phyloP scores from a whole-genome alignment of 257 asterid species.

The Lycium ferocissimum region DNA sequence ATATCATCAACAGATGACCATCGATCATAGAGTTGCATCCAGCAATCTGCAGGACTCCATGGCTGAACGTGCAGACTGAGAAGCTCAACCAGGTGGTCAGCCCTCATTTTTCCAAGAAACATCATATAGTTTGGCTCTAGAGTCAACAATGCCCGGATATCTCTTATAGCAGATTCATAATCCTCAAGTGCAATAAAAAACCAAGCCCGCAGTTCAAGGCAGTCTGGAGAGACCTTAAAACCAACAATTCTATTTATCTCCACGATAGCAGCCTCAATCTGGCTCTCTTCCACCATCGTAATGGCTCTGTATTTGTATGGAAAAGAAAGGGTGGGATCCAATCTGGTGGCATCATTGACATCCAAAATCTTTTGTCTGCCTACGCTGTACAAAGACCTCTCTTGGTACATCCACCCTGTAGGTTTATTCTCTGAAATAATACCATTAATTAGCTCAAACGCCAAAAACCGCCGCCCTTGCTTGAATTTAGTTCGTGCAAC shows the following conservation, averaged over 20 bases:
- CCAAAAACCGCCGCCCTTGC: slow-evolving; percentile 48
- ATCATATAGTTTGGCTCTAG: slow-evolving; percentile 55
- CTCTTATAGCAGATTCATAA: slow-evolving; percentile 55
- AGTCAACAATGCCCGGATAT: slow-evolving; percentile 53
- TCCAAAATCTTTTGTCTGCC: slow-evolving; percentile 50
- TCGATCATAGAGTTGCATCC: slow-evolving; percentile 58
- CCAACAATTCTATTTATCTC: slow-evolving; percentile 53
- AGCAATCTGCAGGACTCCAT: slow-evolving; percentile 66
- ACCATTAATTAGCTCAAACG: slow-evolving; percentile 47
- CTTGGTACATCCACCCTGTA: slow-evolving; percentile 61
- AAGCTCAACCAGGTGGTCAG: slow-evolving; percentile 53
- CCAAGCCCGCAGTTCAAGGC: slow-evolving; percentile 60
- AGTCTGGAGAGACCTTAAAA: slow-evolving; percentile 55
- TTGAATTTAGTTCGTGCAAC: slow-evolving; percentile 52
- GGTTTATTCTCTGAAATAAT: slow-evolving; percentile 46
- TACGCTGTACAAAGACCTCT: slow-evolving; percentile 51
- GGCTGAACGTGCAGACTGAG: slow-evolving; percentile 43
- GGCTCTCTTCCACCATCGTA: slow-evolving; percentile 49
- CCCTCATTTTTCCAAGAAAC: slow-evolving; percentile 57
- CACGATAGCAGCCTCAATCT: slow-evolving; percentile 47
- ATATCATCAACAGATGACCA: slow-evolving; percentile 65
- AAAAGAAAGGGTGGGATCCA: slow-evolving; percentile 56
- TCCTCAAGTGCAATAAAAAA: slow-evolving; percentile 51
- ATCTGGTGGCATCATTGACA: slow-evolving; percentile 53
- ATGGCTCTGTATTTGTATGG: slow-evolving; percentile 57